Conservation (phyloP, 225 moss, liverwort and hornwort species). For the Sphagnum tenellum region DNA sequence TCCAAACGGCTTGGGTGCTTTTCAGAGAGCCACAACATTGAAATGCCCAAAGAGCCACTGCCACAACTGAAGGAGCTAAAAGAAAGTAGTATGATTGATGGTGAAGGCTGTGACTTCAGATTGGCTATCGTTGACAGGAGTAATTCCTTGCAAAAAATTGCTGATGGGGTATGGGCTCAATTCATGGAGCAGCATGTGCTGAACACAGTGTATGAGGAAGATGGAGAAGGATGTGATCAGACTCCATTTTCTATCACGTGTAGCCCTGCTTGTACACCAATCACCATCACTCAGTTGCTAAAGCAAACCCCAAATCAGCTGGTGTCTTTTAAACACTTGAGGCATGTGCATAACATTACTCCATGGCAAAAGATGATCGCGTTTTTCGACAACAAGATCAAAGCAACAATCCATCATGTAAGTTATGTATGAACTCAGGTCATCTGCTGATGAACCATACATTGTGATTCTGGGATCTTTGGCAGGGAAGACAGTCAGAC, state of each 20-base stretch:
- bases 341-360: slow-evolving; percentile 3
- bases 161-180: slow-evolving; percentile 17
- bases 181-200: slow-evolving; percentile 12
- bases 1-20: background rate
- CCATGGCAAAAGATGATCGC: background rate
- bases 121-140: background rate
- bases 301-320: slow-evolving; percentile 15
- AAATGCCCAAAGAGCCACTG: too few species aligned
- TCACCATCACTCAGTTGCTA: too few species aligned
- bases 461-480: too few species aligned
- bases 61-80: background rate
- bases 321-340: slow-evolving; percentile 11
- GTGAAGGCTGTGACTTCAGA: slow-evolving; percentile 3
- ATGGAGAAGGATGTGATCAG: too few species aligned
- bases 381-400: too few species aligned
- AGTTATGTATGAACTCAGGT: too few species aligned
- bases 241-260: too few species aligned
- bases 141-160: slow-evolving; percentile 3
- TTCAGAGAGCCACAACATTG: slow-evolving; percentile 4
- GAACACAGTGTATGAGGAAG: slow-evolving; percentile 19
- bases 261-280: too few species aligned
- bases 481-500: too few species aligned
- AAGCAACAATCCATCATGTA: too few species aligned
- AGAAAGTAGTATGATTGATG: background rate
- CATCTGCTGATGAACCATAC: too few species aligned